A percentile compares a stretch with the other conserved stretches of the same genome.
Evolutionary conservation across 2,329 filamentous ascomycete species (phyloP).

Genomic region (Lecanosticta acicola): DNA sequence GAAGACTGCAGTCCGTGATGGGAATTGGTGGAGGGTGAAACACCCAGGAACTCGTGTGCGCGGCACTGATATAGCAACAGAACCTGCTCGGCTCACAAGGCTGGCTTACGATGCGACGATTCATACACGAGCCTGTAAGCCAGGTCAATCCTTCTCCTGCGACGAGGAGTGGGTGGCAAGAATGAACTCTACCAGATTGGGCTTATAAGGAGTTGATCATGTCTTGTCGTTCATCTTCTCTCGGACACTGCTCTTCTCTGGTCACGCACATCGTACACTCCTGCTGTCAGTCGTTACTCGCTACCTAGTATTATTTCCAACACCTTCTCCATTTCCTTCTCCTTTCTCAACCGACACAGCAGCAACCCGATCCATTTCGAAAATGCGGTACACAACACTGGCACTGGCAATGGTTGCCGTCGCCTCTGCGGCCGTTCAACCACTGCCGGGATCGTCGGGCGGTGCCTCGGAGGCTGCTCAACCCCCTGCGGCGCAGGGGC

Average conservation of each 20-base stretch:
- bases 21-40: background rate
- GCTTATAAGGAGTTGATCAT: constrained; percentile 1
- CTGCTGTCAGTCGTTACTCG: background rate
- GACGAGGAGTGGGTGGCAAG: background rate
- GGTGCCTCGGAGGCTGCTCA: too few relatives aligned
- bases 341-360: background rate
- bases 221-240: background rate
- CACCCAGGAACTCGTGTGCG: background rate
- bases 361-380: background rate
- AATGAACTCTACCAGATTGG: background rate
- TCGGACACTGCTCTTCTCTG: background rate
- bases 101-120: background rate
- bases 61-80: background rate
- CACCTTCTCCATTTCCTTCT: background rate
- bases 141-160: background rate
- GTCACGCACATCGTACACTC: background rate
- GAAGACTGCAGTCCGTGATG: too few relatives aligned
- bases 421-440: background rate
- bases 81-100: background rate
- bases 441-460: too few relatives aligned
- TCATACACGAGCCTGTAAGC: background rate
- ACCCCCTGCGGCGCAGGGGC: too few relatives aligned
- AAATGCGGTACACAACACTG: background rate
- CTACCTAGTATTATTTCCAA: background rate
- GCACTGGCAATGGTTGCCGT: background rate